Percentiles rank a stretch among this genome's conserved stretches.
These are phyloP conservation scores for Fragaria nilgerrensis DNA, from an alignment of 306 rosid genomes.

Conservation along the genomic window DNA sequence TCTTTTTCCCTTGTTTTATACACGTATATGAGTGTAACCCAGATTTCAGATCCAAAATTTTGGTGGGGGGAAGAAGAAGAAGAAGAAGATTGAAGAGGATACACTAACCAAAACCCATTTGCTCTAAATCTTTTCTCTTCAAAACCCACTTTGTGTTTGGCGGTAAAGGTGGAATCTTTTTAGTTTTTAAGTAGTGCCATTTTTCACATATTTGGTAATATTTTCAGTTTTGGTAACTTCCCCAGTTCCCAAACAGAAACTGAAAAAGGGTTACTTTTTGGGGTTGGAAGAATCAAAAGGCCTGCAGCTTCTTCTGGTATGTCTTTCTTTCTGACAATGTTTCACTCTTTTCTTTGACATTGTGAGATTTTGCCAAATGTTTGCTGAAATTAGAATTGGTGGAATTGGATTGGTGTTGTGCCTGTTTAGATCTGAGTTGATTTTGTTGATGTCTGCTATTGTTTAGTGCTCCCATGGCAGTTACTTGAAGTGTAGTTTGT, in stretches of 20 bases:
- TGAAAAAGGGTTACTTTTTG: not conserved
- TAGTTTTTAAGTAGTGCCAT: not conserved
- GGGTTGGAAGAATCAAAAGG: slow-evolving; percentile 28
- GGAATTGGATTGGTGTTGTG: not conserved
- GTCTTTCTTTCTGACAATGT: slow-evolving; percentile 3
- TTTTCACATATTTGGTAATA: not conserved
- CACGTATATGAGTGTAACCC: not conserved
- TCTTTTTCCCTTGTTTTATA: not conserved
- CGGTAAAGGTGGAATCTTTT: not conserved
- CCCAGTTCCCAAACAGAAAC: slow-evolving; percentile 7
- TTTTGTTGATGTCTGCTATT: not conserved
- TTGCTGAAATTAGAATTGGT: slow-evolving; percentile 2
- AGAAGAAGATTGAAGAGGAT: not conserved
- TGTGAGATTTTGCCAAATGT: slow-evolving; percentile 5
- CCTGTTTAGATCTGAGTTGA: slow-evolving; percentile 36
- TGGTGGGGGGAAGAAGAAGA: not conserved
- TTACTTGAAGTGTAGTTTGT: slow-evolving; percentile 20
- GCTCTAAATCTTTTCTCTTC: not conserved
- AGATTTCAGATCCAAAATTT: slow-evolving; percentile 29
- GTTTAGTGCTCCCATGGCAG: not conserved
- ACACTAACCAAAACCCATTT: slow-evolving; percentile 3
- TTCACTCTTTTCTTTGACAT: not conserved
- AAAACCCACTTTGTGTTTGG: not conserved
- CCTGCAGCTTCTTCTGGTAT: slow-evolving; percentile 35
- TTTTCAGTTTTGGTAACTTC: slow-evolving; percentile 8